Evolutionary conservation across 352 stramenopile species (phyloP), one percentile per base, ranked within the genome.

Genomic region (Pythium pectinolyticum): DNA sequence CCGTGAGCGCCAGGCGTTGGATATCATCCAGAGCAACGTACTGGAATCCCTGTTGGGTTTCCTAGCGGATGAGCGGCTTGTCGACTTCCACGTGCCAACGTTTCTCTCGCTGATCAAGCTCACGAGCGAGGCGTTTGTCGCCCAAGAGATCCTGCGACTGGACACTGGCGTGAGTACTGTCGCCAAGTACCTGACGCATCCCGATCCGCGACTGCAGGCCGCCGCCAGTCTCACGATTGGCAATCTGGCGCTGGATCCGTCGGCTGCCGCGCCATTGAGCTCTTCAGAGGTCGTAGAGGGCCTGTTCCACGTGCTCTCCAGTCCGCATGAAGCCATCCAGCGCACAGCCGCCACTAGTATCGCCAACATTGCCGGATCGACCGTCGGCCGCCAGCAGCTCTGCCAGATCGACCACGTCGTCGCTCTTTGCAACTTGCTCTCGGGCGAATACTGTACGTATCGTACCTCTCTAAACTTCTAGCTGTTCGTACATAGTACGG

Each of bases 71-170:
- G 80, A 63, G 24, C 73, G 84, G 10, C 74, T 78, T 4, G 83
- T 78, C 17, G 66, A 77, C 57, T 68, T 92, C 40, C 73, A 88
- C 51, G 69, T 92, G 3, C 78, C 80, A 24, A 66, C 81, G 43
- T 90, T 87, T 53, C 67, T 92, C 40, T 63, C 72, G 24, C 74
- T 92, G 24, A 92, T 92, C 56, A 73, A 77, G 17, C 55, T 89
- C 24, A 84, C 79, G 19, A 72, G 64, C 28, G 70, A 88, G 48
- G 57, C 81, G 35, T 57, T 86, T 0, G 58, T 90, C 43, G 57
- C 63, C 27, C 76, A 88, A 34, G 81, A 89, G 56, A 73, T 92
- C 5, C 10, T 85, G 49, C 73, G 78, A n/a, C 70, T 92, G 40
- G 40, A 27, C 19, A 27, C 5, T 47, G n/a, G 40, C 14, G 15